Evolutionary conservation across 345 rosid genomes (phyloP), one percentile per base, ranked within the genome.

Genomic region (Hypericum androsaemum): DNA sequence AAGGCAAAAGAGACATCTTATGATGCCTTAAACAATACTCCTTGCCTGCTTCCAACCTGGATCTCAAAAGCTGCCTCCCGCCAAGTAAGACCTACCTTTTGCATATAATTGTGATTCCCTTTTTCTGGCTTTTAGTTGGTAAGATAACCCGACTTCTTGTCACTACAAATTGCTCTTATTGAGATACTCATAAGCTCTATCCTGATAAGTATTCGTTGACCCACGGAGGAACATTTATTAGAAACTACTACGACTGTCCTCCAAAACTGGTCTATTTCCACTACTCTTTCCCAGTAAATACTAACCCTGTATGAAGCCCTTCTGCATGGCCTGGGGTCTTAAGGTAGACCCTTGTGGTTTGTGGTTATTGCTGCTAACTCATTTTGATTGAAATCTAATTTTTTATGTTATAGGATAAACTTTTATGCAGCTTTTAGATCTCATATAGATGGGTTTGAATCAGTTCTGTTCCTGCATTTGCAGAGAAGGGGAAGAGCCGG

Each of bases 401-500:
- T 22, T 22, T 22, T 22, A 46, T 46, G 14, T 46, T 32, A 15
- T 14, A 46, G 22, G 1, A 46, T 7, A 7, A 15, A 36, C 37
- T 44, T 11, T 10, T 45, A 39, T 49, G 22, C 44, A 12, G 55
- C 8, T 9, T 56, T 51, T 15, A 13, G 32, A 22, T 22, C 32
- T 22, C 32, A 4, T 22, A 22, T 22, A 22, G 32, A 22, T 4
- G 32, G 2, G 32, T 22, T 22, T 22, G 32, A 22, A 22, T 53
- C 12, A 39, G 3, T 37, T 39, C 12, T 35, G 38, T 60, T 64
- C 62, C 41, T 6, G 17, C 12, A 45, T 39, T 54, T 61, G 39
- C 67, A 88, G 98, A 87, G 98, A 82, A 79, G 80, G 65, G 98
- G 98, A 69, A 81, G 98, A 77, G 98, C 98, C 55, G 98, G 98